phyloP scores from a whole-genome alignment of 1,284 basidiomycete species.

The Malassezia sp. region DNA sequence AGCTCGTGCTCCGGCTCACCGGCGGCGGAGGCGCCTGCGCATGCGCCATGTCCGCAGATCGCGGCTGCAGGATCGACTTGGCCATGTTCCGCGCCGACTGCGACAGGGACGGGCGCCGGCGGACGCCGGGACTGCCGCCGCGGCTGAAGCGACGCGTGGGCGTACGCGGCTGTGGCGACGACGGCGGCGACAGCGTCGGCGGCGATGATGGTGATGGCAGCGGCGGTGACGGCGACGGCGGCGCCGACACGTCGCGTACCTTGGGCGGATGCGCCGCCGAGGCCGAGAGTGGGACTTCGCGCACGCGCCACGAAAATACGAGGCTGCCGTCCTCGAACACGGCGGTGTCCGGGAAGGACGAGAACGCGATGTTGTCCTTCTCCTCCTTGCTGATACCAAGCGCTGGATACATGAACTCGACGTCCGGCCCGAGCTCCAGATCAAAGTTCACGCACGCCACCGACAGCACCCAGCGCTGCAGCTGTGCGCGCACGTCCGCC shows the following conservation, averaged over 20 bases:
- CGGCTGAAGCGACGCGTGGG: neutral
- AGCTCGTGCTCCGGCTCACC: slow-evolving; percentile 32
- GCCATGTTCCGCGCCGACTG: neutral
- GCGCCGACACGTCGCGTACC: slow-evolving; percentile 20
- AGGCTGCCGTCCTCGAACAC: slow-evolving; percentile 40
- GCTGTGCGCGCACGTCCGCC: slow-evolving; percentile 20
- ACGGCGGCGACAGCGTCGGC: too few relatives aligned
- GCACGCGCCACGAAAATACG: slow-evolving; percentile 41
- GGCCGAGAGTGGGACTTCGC: slow-evolving; percentile 36
- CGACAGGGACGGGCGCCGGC: slow-evolving; percentile 1
- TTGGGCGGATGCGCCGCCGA: slow-evolving; percentile 23
- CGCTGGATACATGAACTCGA: slow-evolving; percentile 61
- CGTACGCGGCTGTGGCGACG: neutral
- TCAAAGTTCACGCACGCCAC: slow-evolving; percentile 43
- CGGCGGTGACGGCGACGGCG: too few relatives aligned
- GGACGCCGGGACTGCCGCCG: neutral
- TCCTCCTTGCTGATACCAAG: slow-evolving; percentile 57
- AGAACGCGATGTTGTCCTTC: slow-evolving; percentile 80
- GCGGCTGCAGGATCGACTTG: neutral
- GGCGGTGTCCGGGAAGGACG: slow-evolving; percentile 76
- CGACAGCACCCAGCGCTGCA: slow-evolving; percentile 42
- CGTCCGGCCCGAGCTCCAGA: slow-evolving; percentile 60
- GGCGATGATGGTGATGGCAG: too few relatives aligned
- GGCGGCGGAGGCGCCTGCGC: neutral
- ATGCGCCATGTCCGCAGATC: neutral